These are phyloP conservation scores for Thamnidium elegans DNA, from an alignment of 192 early-diverging fungal species.

Conservation along the genomic window DNA sequence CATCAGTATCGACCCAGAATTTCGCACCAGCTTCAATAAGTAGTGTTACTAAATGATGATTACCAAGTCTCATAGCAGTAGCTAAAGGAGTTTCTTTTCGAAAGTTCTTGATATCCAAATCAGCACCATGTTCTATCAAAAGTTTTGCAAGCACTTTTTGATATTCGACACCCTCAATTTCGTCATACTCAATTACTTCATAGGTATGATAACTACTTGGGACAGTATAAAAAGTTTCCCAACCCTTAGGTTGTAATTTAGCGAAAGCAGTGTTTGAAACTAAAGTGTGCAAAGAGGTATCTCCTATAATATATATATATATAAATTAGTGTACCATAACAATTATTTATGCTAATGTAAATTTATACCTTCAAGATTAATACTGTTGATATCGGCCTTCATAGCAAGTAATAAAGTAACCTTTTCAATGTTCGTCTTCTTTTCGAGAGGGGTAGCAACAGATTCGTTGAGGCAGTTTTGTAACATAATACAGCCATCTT, in stretches of 20 bases:
- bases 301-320: constrained; percentile 1
- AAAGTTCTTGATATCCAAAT: constrained; percentile 14
- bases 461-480: constrained; percentile 31
- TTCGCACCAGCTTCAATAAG: constrained; percentile 30
- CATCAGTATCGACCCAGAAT: constrained; percentile 7
- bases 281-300: constrained; percentile 19
- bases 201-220: not conserved
- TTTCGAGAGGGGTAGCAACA: constrained; percentile 27
- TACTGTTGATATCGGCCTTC: constrained; percentile 40
- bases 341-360: not conserved
- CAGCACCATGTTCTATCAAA: constrained; percentile 19
- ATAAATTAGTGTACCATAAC: not conserved
- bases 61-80: constrained; percentile 8
- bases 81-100: constrained; percentile 34
- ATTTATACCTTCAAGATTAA: constrained; percentile 35
- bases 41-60: constrained; percentile 20
- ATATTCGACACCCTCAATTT: constrained; percentile 4
- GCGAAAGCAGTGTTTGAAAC: not conserved
- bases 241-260: not conserved
- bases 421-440: constrained; percentile 22
- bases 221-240: not conserved
- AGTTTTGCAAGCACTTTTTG: constrained; percentile 14
- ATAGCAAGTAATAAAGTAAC: constrained; percentile 21
- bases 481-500: constrained; percentile 47
- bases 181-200: constrained; percentile 11